Percentiles rank a stretch among this genome's conserved stretches.
These are phyloP conservation scores for Entelexis sorbosivorans DNA, from an alignment of 1,139 yeast species.

Conservation along the genomic window DNA sequence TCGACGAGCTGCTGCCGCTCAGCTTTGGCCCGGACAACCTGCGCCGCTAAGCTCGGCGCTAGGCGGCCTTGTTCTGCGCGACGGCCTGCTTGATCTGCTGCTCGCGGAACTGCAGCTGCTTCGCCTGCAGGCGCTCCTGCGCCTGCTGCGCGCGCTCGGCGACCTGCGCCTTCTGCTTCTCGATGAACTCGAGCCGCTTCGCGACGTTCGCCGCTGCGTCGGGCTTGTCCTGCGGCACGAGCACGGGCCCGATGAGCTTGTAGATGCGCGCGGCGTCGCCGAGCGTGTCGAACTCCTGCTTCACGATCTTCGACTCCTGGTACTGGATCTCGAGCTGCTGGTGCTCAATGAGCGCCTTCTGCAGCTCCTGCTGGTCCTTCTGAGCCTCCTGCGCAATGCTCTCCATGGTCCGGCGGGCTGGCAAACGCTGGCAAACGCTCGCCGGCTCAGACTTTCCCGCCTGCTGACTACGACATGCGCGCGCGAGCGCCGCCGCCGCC, in stretches of 20 bases:
- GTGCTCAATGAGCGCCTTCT: conserved; percentile 34
- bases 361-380: conserved; percentile 26
- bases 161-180: conserved; percentile 48
- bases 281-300: conserved; percentile 59
- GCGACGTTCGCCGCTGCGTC: conserved; percentile 78
- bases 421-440: no score
- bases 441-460: neutral
- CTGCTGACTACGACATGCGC: conserved; percentile 2
- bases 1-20: conserved; percentile 60
- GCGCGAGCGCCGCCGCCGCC: neutral
- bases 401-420: conserved; percentile 16
- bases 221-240: conserved; percentile 71
- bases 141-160: conserved; percentile 30
- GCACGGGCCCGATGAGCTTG: conserved; percentile 84
- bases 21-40: conserved; percentile 81
- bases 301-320: conserved; percentile 89
- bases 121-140: conserved; percentile 29
- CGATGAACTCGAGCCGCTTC: conserved; percentile 80
- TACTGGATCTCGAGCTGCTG: conserved; percentile 52
- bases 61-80: conserved; percentile 1
- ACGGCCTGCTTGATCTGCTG: conserved; percentile 23
- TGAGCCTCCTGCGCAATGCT: conserved; percentile 26
- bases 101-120: conserved; percentile 28
- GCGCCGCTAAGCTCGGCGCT: neutral
- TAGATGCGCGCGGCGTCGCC: conserved; percentile 60